These are phyloP conservation scores for Syncephalis fuscata DNA, from an alignment of 371 early-diverging fungal species.

Conservation along the genomic window DNA sequence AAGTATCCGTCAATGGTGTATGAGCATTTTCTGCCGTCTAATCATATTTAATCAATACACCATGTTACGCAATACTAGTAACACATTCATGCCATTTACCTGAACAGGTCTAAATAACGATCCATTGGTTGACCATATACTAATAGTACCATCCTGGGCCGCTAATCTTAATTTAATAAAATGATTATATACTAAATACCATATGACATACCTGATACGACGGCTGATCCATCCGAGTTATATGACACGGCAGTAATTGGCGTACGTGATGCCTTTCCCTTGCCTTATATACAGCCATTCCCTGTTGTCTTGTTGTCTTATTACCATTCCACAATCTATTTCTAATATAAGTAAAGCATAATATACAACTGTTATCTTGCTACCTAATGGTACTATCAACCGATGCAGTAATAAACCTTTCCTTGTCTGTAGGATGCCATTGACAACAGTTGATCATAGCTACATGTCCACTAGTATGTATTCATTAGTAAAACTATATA, in stretches of 20 bases:
- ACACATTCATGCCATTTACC: slow-evolving; percentile 8
- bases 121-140: slow-evolving; percentile 37
- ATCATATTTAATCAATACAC: background rate
- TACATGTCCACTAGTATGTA: slow-evolving; percentile 52
- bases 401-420: slow-evolving; percentile 59
- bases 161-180: slow-evolving; percentile 9
- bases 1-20: slow-evolving; percentile 43
- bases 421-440: slow-evolving; percentile 66
- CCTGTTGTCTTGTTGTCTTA: slow-evolving; percentile 43
- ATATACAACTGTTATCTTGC: background rate
- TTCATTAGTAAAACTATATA: background rate
- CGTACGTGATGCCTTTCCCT: slow-evolving; percentile 53
- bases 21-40: slow-evolving; percentile 55
- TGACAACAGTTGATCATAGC: slow-evolving; percentile 55
- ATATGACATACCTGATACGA: slow-evolving; percentile 41
- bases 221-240: slow-evolving; percentile 44
- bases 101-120: slow-evolving; percentile 25
- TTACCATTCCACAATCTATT: slow-evolving; percentile 73
- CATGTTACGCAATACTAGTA: background rate
- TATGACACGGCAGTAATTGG: slow-evolving; percentile 43
- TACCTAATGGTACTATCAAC: slow-evolving; percentile 70
- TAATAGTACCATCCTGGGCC: slow-evolving; percentile 40
- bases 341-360: background rate
- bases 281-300: slow-evolving; percentile 62
- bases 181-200: background rate